Evolutionary conservation across 2,329 filamentous ascomycete species (phyloP), one percentile per base, ranked within the genome.

Genomic region (Fusarium poae): DNA sequence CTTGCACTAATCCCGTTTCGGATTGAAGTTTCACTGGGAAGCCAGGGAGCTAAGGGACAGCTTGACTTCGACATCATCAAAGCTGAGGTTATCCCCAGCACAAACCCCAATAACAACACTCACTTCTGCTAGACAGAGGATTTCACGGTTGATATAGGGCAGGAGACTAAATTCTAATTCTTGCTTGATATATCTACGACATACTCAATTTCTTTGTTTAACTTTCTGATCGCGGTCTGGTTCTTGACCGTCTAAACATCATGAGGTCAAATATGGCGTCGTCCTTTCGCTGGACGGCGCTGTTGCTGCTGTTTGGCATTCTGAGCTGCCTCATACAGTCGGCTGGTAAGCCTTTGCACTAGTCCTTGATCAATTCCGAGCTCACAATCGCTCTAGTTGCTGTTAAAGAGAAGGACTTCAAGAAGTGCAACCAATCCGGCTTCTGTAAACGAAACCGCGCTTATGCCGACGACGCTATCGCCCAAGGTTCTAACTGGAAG

Each of bases 401-500:
- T 74, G 96, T 99, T 53, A 99, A 99, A 82, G 92, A 97, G 77
- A 90, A 97, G 75, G 94, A 97, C 79, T 99, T 98, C 86, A 99
- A 98, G 78, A 97, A 92, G 74, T 99, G 96, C 83, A 84, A 92
- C 72, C 95, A 99, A 78, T 96, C 95, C 6, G 96, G 96, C 75
- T 99, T 99, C 84, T 99, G 96, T 82, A 96, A 94, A 78, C 92
- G 96, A 70, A 98, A 98, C 82, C 90, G 96, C 78, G 92, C 88
- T 39, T 94, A 92, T 77, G 96, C 96, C 77, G 94, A 98, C 80
- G 84, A 87, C 68, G 93, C 90, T 67, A 81, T 87, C 45, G 82
- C 88, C 42, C 82, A 88, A 57, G 89, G 88, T 63, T 85, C 88
- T 11, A 83, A 85, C 29, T 97, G 93, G 92, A 83, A 84, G 70